Base-by-base conservation (phyloP, 2,329 filamentous ascomycete genomes). In the Calonectria pseudoturangicola region DNA sequence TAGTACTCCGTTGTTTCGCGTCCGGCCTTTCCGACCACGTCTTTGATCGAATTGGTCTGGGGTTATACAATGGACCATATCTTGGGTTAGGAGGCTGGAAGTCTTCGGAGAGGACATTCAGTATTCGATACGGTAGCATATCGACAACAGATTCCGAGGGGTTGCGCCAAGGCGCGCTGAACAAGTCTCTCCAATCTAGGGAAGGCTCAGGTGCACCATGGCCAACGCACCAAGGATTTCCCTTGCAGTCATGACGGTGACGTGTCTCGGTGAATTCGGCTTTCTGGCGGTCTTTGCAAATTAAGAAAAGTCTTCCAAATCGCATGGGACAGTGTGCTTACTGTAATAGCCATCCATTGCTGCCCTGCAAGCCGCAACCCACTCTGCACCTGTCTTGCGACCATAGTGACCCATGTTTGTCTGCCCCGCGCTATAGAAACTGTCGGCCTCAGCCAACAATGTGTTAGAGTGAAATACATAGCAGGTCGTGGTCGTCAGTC, bases 281-380 rank as follows among this genome's bases (percentile, higher is more conserved):
- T 13, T 21, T 60, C n/a, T 18, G 36, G 13, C 39, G 33, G 21
- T 60, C 54, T 60, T 39, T 18, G 13, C 33, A 60, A 27, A 21
- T 60, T 15, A 60, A 21, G 6, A 36, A 16, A n/a, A 4, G 2
- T 28, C 16, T 15, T 41, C 7, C 13, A 12, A 27, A n/a, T 21
- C 9, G 4, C 36, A 4, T 8, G 5, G 4, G 13, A 15, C 33
- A 3, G 25, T 2, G 13, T 41, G 21, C 33, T 60, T 41, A 60
- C 54, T 21, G 21, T 60, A 60, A 30, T 60, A 60, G 13, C 54
- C 54, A 41, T 60, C 54, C 54, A 60, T 60, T 3, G 54, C 54
- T 8, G 54, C 54, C 36, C 36, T 60, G 12, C 36, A 39, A 27
- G 33, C 30, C 13, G 54, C 54, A 27, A 60, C 39, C 54, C 54